Percentiles rank a stretch among this genome's conserved stretches.
phyloP scores from a whole-genome alignment of 768 basidiomycete genomes.

The Boletus barrowsii region DNA sequence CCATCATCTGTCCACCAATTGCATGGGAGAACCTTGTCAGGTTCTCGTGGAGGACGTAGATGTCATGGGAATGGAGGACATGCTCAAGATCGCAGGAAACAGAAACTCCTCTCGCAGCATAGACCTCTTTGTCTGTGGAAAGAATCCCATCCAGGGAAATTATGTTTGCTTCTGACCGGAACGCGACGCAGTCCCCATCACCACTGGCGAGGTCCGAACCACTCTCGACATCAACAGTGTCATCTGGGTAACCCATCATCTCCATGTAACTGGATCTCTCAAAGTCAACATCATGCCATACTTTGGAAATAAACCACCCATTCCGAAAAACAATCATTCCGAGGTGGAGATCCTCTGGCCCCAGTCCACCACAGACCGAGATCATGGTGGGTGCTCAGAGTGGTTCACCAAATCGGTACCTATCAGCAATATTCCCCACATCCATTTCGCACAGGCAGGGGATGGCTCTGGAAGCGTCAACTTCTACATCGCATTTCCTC shows the following conservation, averaged over 20 bases:
- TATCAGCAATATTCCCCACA: constrained; percentile 3
- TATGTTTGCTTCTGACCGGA: constrained; percentile 1
- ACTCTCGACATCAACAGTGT: constrained; percentile 7
- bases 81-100: neutral
- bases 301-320: neutral
- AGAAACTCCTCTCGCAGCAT: neutral
- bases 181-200: neutral
- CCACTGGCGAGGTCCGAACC: neutral
- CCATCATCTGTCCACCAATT: neutral
- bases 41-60: neutral
- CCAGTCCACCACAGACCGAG: neutral
- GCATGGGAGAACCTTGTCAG: neutral
- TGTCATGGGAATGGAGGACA: constrained; percentile 3
- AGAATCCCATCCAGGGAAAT: neutral
- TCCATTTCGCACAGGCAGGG: neutral
- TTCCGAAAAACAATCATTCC: constrained; percentile 5
- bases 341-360: constrained; percentile 3
- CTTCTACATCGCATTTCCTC: constrained; percentile 5
- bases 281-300: constrained; percentile 3
- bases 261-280: neutral
- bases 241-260: neutral
- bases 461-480: constrained; percentile 1
- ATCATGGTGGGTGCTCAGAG: neutral
- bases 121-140: constrained; percentile 1
- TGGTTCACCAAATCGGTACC: constrained; percentile 1